Evolutionary conservation across 176 grass and related monocot species (phyloP).

Genomic region (Ananas comosus): DNA sequence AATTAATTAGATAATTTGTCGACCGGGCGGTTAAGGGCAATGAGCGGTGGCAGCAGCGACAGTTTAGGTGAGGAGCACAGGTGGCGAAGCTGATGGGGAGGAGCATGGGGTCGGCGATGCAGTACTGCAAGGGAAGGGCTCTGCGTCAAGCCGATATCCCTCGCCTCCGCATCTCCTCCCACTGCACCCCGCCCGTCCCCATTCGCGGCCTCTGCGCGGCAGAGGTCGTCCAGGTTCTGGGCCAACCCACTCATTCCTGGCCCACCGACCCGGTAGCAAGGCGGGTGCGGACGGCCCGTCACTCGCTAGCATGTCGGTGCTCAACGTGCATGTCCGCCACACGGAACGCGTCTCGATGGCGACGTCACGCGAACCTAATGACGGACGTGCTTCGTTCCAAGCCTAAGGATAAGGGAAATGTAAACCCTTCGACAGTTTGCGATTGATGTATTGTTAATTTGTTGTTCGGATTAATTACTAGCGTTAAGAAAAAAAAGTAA

Average conservation of each 20-base stretch:
- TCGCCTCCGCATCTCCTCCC: constrained; percentile 73
- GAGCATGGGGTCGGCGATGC: constrained; percentile 95
- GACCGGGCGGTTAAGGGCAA: constrained; percentile 13
- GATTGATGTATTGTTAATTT: too few species aligned
- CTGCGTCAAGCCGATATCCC: constrained; percentile 88
- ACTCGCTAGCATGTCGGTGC: constrained; percentile 18
- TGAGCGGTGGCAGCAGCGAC: constrained; percentile 28
- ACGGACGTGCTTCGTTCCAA: constrained; percentile 20
- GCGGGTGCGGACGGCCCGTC: constrained; percentile 6
- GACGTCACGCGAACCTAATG: constrained; percentile 10
- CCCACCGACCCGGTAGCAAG: background rate
- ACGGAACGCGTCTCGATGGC: constrained; percentile 18
- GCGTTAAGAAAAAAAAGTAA: too few species aligned
- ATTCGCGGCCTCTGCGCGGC: background rate
- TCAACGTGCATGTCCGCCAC: constrained; percentile 32
- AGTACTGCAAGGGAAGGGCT: constrained; percentile 94
- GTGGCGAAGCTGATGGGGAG: constrained; percentile 87
- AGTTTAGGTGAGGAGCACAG: constrained; percentile 69
- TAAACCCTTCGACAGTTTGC: too few species aligned
- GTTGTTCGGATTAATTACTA: too few species aligned
- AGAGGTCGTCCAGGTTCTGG: background rate
- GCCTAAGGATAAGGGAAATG: background rate
- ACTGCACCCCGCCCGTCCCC: constrained; percentile 30
- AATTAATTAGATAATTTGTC: too few species aligned
- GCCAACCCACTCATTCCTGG: constrained; percentile 6